Evolutionary conservation across 2,329 filamentous ascomycete species (phyloP), one percentile per base, ranked within the genome.

Genomic region (Fusarium sp.): DNA sequence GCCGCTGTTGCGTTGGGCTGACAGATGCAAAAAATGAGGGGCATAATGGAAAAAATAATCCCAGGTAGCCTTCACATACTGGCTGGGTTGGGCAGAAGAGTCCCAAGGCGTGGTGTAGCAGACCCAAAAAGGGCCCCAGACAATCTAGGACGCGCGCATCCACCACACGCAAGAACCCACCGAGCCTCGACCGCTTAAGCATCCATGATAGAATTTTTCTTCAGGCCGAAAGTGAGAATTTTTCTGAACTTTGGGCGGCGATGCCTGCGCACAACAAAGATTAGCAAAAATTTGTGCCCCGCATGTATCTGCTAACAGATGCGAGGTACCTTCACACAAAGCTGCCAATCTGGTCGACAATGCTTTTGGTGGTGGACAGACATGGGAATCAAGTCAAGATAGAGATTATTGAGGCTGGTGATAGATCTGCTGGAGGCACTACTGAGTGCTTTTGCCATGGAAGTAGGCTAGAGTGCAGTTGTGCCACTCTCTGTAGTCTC

Each of bases 251-350:
- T 74, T 70, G 52, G 59, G 56, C 59, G 62, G 53, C 55, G 49
- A 57, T 64, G 52, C 55, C 49, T 66, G 56, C 66, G 58, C 68
- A 59, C 54, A 68, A 65, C 51, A 54, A 65, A 63, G 42, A 69
- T 54, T 65, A 11, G 47, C 8, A 54, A 65, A 68, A 55, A 68
- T 32, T 49, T 55, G 27, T 64, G 63, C 73, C 66, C 75, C 70
- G 61, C 73, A 76, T 34, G 72, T 77, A 76, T 50, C 68, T 70
- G 45, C 73, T 79, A 78, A 70, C 77, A 78, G 65, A 66, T 66
- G 40, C 18, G 51, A 75, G 71, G 77, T 79, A 78, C 69, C 73
- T 62, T 60, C 63, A 60, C 34, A 16, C 11, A 34, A 46, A 44
- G 38, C 32, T 32, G 51, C 46, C 47, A 38, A 32, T 55, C 46